A percentile compares a stretch with the other conserved stretches of the same genome.
phyloP scores from a whole-genome alignment of 2,329 filamentous ascomycete genomes.

The Alternaria gaisen region DNA sequence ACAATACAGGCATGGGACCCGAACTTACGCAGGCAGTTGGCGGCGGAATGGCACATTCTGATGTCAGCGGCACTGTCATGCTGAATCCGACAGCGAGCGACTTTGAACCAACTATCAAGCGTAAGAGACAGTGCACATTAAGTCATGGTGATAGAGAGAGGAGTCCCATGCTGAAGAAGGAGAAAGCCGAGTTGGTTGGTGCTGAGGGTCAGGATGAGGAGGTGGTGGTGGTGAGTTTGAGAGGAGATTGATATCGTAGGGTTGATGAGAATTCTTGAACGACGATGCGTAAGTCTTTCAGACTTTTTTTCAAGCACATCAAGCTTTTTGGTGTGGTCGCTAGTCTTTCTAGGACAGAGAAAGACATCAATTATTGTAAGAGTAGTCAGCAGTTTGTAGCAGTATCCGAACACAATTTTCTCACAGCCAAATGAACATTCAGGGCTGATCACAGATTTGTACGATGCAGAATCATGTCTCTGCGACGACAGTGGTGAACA shows the following conservation, averaged over 20 bases:
- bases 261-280: not conserved
- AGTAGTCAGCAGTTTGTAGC: not conserved
- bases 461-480: not conserved
- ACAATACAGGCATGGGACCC: constrained; percentile 21
- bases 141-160: constrained; percentile 23
- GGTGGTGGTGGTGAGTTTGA: constrained; percentile 3
- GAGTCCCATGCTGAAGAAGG: constrained; percentile 39
- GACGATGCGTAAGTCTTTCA: not conserved
- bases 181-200: constrained; percentile 20
- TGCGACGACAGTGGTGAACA: not conserved
- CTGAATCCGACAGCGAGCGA: constrained; percentile 16
- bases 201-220: not conserved
- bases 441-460: not conserved
- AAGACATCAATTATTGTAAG: not conserved
- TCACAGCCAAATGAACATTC: too few relatives aligned
- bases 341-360: not conserved
- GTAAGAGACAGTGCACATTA: constrained; percentile 40
- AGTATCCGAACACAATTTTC: not conserved
- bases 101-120: constrained; percentile 33
- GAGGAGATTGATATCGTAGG: not conserved
- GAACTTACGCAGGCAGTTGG: constrained; percentile 23
- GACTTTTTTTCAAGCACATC: not conserved
- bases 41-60: constrained; percentile 2
- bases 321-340: not conserved
- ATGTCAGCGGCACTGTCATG: constrained; percentile 7